Base-by-base conservation (phyloP, 2,329 filamentous ascomycete species). In the Colletotrichum neosansevieriae region DNA sequence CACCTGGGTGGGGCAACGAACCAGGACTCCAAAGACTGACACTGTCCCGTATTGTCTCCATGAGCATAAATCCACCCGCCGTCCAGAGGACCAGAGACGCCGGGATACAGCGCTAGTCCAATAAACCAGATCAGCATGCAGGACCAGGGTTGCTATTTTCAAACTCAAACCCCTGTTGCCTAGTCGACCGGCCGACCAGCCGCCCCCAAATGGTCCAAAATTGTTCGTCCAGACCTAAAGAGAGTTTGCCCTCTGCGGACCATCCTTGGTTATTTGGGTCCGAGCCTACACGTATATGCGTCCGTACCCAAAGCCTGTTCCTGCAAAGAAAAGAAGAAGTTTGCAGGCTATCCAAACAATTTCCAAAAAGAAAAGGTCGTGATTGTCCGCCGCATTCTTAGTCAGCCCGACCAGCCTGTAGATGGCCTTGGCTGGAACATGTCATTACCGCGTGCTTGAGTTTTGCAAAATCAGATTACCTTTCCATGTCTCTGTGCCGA, bases 111-210 rank as follows among this genome's bases (percentile, higher is more conserved):
- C 49, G 34, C 42, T 67, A 58, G 65, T 58, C 65, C 47, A 64
- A 21, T 19, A 32, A 61, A 40, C 60, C 65, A 58, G 65, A 68
- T 68, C 65, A 65, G 47, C 65, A 68, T 56, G 65, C 61, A 68
- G 61, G 61, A 68, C 61, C 54, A 60, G 54, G 65, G 61, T 50
- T 68, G 47, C 65, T 65, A 68, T 68, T 65, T 56, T 59, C 54
- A 40, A 66, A 60, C 60, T 59, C 60, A 40, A 67, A 29, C 65
- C 65, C 61, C 53, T 56, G 65, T 68, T 68, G 61, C 65, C 61
- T 42, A 49, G 65, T 19, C 65, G 65, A 68, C 65, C 63, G 17
- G 42, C 34, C 50, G 49, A 15, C 58, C 62, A 51, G 56, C 56
- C 62, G 62, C 45, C 54, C 61, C 40, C 40, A 54, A 65, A 51